A percentile compares a stretch with the other conserved stretches of the same genome.
Conservation (phyloP, 2,329 filamentous ascomycete species). For the Aspergillus floridensis region DNA sequence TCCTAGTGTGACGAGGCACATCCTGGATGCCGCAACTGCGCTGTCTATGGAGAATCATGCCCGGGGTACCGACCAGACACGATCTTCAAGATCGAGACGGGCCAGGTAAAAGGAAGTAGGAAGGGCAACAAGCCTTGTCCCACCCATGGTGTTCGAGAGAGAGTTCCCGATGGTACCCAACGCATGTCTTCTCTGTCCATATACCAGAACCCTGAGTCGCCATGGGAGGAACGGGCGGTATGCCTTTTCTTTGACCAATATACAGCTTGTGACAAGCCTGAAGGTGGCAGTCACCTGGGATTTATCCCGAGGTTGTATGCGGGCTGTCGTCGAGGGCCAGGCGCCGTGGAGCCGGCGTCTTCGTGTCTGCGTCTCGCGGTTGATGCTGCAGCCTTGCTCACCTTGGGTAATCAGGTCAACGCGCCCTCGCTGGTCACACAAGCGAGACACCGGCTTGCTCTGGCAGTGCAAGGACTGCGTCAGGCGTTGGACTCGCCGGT, state of each 20-base stretch:
- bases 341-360: slow-evolving; percentile 17
- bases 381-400: slow-evolving; percentile 35
- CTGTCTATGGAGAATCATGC: slow-evolving; percentile 35
- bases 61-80: slow-evolving; percentile 37
- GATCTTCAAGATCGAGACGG: slow-evolving; percentile 37
- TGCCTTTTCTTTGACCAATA: slow-evolving; percentile 45
- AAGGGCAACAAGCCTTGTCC: slow-evolving; percentile 19
- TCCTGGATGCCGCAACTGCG: slow-evolving; percentile 37
- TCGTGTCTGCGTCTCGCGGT: slow-evolving; percentile 35
- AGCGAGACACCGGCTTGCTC: slow-evolving; percentile 33
- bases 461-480: slow-evolving; percentile 30
- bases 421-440: slow-evolving; percentile 26
- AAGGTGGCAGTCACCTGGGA: slow-evolving; percentile 33
- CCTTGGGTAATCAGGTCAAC: slow-evolving; percentile 31
- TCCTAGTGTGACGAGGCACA: slow-evolving; percentile 38
- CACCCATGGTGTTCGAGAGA: neutral
- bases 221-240: slow-evolving; percentile 37
- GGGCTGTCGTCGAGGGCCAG: slow-evolving; percentile 21
- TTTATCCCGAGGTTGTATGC: slow-evolving; percentile 39
- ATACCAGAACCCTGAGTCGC: slow-evolving; percentile 28
- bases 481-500: slow-evolving; percentile 28
- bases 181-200: slow-evolving; percentile 14
- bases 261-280: slow-evolving; percentile 25
- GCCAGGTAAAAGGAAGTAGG: slow-evolving; percentile 28
- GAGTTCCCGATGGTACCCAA: slow-evolving; percentile 2